Evolutionary conservation across 78 protist genomes (phyloP).

Genomic region (Chrysochromulina parva): DNA sequence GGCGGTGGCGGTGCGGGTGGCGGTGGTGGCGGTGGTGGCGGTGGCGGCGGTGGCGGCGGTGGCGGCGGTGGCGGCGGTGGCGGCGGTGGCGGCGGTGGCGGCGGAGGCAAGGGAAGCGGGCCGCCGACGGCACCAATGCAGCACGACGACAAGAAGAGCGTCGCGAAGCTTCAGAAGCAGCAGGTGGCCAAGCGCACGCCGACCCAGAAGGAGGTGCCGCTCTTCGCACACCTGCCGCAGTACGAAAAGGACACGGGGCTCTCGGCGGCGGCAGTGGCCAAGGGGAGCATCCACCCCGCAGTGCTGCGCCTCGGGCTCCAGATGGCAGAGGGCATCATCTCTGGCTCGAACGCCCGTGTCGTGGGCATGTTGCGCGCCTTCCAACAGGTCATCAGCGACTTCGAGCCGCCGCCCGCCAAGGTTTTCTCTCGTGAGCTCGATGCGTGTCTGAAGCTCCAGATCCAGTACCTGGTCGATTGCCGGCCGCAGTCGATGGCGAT

Average conservation of each 20-base stretch:
- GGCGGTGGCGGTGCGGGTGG: not conserved
- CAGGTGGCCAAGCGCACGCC: not conserved
- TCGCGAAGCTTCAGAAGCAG: slow-evolving; percentile 22
- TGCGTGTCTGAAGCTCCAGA: slow-evolving; percentile 54
- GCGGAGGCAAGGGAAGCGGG: not conserved
- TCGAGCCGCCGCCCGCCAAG: not conserved
- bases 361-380: slow-evolving; percentile 80
- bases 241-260: slow-evolving; percentile 57
- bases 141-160: slow-evolving; percentile 33
- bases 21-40: not conserved
- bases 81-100: not conserved
- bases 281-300: slow-evolving; percentile 72
- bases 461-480: slow-evolving; percentile 80
- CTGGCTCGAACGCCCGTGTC: slow-evolving; percentile 79
- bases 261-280: not conserved
- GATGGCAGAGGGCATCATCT: slow-evolving; percentile 64
- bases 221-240: slow-evolving; percentile 82
- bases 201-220: slow-evolving; percentile 56
- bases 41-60: not conserved
- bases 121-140: not conserved
- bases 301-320: slow-evolving; percentile 73
- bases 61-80: not conserved
- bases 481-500: slow-evolving; percentile 66
- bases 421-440: slow-evolving; percentile 63
- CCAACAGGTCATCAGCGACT: slow-evolving; percentile 37